Conservation (phyloP, 495 filamentous ascomycete genomes). For the Aspergillus panamensis region DNA sequence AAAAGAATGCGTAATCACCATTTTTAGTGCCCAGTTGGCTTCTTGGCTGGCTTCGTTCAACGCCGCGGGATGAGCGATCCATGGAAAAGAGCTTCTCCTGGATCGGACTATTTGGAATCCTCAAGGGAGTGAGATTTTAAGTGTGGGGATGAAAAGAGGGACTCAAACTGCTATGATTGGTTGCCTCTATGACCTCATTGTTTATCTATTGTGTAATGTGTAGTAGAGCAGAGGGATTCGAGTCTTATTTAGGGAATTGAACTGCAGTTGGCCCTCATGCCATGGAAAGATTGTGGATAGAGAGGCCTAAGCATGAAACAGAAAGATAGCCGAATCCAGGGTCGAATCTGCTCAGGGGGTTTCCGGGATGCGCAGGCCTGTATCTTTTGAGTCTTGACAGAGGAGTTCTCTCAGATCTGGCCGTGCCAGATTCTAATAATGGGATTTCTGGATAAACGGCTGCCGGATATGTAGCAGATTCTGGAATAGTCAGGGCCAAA, state of each 20-base stretch:
- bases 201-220: not conserved
- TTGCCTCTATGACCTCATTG: not conserved
- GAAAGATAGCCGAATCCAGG: too few relatives aligned
- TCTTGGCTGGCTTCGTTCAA: conserved; percentile 5
- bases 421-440: not conserved
- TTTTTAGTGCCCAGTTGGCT: conserved; percentile 12
- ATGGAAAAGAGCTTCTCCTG: not conserved
- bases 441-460: not conserved
- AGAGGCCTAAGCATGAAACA: too few relatives aligned
- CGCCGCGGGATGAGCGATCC: not conserved
- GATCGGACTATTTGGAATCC: not conserved
- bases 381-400: not conserved
- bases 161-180: not conserved
- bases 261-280: too few relatives aligned
- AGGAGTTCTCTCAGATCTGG: not conserved
- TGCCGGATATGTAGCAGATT: conserved; percentile 12
- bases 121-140: not conserved
- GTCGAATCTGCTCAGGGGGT: too few relatives aligned
- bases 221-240: too few relatives aligned
- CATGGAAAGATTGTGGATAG: too few relatives aligned
- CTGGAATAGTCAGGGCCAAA: not conserved
- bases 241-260: too few relatives aligned
- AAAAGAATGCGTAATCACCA: conserved; percentile 15
- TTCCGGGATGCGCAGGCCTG: too few relatives aligned
- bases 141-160: not conserved